These are phyloP conservation scores for Teratosphaeria epicoccoides DNA, from an alignment of 2,329 filamentous ascomycete genomes.

Conservation along the genomic window DNA sequence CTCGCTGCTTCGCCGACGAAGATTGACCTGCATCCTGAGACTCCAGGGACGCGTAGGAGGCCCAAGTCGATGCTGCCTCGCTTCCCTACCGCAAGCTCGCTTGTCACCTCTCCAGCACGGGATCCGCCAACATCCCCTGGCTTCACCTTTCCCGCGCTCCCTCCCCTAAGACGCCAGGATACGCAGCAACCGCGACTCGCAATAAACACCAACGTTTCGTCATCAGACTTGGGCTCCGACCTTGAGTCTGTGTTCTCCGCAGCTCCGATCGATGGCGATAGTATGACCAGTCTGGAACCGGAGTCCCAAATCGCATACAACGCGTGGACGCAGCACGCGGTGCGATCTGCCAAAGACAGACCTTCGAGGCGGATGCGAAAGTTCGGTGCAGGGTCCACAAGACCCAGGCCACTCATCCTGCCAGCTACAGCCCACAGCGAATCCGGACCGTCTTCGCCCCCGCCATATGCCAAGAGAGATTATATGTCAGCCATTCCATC, in stretches of 20 bases:
- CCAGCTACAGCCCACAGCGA: conserved; percentile 22
- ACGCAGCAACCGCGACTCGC: background rate
- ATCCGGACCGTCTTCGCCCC: conserved; percentile 16
- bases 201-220: conserved; percentile 1
- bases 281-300: conserved; percentile 8
- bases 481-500: background rate
- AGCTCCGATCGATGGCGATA: conserved; percentile 7
- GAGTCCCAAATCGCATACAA: conserved; percentile 5
- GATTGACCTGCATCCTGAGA: conserved; percentile 23
- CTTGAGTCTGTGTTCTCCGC: conserved; percentile 14
- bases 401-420: conserved; percentile 26
- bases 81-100: conserved; percentile 24
- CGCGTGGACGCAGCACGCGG: conserved; percentile 9
- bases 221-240: conserved; percentile 11
- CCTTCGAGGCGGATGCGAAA: conserved; percentile 25
- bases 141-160: conserved; percentile 3
- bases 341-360: conserved; percentile 6
- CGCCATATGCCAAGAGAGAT: conserved; percentile 15
- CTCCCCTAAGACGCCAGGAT: background rate
- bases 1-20: conserved; percentile 29
- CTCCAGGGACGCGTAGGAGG: conserved; percentile 17
- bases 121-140: conserved; percentile 6
- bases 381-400: conserved; percentile 25
- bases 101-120: conserved; percentile 18
- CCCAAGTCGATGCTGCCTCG: conserved; percentile 27